Percentiles rank a stretch among this genome's conserved stretches.
Conservation (phyloP, 2,329 filamentous ascomycete genomes). For the Huntiella savannae region DNA sequence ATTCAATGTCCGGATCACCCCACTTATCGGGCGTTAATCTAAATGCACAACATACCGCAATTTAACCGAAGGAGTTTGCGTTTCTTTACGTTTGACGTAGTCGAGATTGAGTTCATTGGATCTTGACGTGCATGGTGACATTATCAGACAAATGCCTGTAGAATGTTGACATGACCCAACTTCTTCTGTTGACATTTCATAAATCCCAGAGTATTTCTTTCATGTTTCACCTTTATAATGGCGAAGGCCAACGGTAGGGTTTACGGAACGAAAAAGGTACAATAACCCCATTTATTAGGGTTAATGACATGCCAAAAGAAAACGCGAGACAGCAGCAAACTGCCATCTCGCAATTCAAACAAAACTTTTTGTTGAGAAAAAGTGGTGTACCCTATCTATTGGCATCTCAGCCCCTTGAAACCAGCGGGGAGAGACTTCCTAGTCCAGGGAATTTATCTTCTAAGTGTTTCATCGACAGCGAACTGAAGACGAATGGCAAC, state of each 20-base stretch:
- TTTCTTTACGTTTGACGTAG: not conserved
- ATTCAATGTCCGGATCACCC: too few species aligned
- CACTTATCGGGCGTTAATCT: too few species aligned
- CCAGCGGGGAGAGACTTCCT: slow-evolving; percentile 12
- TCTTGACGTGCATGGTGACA: not conserved
- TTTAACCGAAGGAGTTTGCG: not conserved
- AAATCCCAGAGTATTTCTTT: too few species aligned
- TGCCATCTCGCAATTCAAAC: not conserved
- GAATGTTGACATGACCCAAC: too few species aligned
- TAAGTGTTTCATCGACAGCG: slow-evolving; percentile 10
- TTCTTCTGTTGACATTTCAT: too few species aligned
- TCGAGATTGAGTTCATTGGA: not conserved
- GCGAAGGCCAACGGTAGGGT: not conserved
- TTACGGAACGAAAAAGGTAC: not conserved
- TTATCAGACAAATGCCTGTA: not conserved
- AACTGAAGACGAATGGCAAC: slow-evolving; percentile 11
- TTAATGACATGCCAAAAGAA: too few species aligned
- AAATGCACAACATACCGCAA: too few species aligned
- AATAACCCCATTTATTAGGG: not conserved
- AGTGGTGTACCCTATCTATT: slow-evolving; percentile 11
- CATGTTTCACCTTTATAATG: not conserved
- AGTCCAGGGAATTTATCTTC: slow-evolving; percentile 12
- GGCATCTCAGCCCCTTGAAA: slow-evolving; percentile 11
- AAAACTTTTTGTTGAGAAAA: not conserved
- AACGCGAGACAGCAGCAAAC: too few species aligned